Conservation (phyloP, 2,329 filamentous ascomycete species). For the Aspergillus terreus region DNA sequence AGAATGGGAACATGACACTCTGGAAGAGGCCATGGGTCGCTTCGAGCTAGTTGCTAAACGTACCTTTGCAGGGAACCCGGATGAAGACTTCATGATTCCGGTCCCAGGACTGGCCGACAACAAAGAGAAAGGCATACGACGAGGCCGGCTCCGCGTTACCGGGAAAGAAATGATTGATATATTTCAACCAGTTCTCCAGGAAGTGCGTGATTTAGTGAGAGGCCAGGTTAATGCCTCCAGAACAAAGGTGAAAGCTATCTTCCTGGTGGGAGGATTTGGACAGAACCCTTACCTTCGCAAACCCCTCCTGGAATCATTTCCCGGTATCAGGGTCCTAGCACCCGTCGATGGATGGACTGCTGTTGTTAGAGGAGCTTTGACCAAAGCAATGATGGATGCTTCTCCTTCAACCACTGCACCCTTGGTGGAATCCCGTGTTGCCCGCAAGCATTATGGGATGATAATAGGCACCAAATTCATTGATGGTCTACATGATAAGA, state of each 20-base stretch:
- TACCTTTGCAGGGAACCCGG: constrained; percentile 17
- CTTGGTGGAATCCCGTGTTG: constrained; percentile 17
- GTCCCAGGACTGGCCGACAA: constrained; percentile 22
- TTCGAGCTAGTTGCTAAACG: constrained; percentile 25
- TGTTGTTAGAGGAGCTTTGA: constrained; percentile 20
- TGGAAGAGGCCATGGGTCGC: constrained; percentile 21
- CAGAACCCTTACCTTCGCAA: constrained; percentile 23
- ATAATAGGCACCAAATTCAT: constrained; percentile 1
- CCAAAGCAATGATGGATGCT: constrained; percentile 12
- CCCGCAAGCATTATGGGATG: constrained; percentile 22
- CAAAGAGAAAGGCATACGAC: constrained; percentile 12
- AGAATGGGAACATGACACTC: constrained; percentile 22
- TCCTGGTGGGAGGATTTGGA: constrained; percentile 29
- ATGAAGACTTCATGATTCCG: constrained; percentile 18
- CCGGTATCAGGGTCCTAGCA: constrained; percentile 16
- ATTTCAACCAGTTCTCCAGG: constrained; percentile 19
- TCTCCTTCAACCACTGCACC: constrained; percentile 2
- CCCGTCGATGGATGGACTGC: constrained; percentile 27
- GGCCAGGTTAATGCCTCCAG: constrained; percentile 51
- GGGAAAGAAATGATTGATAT: constrained; percentile 16
- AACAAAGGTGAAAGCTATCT: constrained; percentile 52
- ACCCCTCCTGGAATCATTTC: constrained; percentile 12
- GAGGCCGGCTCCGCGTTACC: constrained; percentile 18
- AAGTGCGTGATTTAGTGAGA: constrained; percentile 17
- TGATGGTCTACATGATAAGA: constrained; percentile 6